These are phyloP conservation scores for Porcisia deanei DNA, from an alignment of 208 protist species.

Conservation along the genomic window DNA sequence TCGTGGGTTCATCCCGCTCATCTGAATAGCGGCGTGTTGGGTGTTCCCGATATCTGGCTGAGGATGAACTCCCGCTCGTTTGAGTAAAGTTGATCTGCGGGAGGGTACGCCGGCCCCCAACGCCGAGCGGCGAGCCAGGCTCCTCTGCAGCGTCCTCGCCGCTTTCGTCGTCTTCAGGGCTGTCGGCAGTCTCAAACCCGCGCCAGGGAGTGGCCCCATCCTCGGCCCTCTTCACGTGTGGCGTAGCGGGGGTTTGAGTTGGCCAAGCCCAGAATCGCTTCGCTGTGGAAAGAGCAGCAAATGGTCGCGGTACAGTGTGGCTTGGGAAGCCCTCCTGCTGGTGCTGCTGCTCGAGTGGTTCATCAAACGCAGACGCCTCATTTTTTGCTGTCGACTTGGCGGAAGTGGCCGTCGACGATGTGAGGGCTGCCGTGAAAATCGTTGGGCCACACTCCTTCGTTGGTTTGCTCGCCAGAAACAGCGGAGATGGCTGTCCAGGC, in stretches of 20 bases:
- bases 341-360: neutral
- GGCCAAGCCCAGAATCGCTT: neutral
- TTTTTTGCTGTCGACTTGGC: slow-evolving; percentile 16
- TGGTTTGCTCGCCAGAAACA: neutral
- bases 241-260: neutral
- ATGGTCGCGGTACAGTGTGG: neutral
- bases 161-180: neutral
- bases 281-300: neutral
- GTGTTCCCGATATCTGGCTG: neutral
- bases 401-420: neutral
- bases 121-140: slow-evolving; percentile 8
- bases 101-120: slow-evolving; percentile 3
- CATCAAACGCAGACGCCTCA: neutral
- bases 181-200: neutral
- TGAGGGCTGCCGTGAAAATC: neutral
- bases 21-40: slow-evolving; percentile 8
- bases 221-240: neutral
- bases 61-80: slow-evolving; percentile 5
- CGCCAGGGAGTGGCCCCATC: neutral
- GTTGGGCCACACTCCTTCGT: neutral
- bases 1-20: neutral
- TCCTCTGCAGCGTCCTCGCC: slow-evolving; percentile 13
- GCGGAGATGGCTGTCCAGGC: neutral
- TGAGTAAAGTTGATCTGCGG: slow-evolving; percentile 10
- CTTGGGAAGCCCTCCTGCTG: neutral